Base-by-base conservation (phyloP, 495 filamentous ascomycete species). In the Terfezia boudieri region DNA sequence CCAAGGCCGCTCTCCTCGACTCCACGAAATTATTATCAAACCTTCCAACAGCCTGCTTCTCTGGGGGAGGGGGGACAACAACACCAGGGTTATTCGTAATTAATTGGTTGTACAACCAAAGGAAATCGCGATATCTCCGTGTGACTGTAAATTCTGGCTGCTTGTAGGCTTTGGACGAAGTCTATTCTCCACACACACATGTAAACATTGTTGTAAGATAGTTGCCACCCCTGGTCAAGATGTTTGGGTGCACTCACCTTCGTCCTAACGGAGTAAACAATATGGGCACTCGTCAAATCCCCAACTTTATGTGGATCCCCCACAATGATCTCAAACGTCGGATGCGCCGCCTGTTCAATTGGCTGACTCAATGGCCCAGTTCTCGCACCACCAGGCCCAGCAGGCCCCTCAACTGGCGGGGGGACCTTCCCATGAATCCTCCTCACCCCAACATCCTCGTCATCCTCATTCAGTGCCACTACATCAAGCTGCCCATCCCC, bases 21-120 rank as follows among this genome's bases (percentile, higher is more conserved):
- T 98, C 90, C 54, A 98, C 87, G 61, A 98, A 98, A 65, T 94
- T 92, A 55, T 80, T 84, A 68, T 98, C 90, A 63, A 98, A 98
- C 41, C 90, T 79, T 43, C 89, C 88, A 50, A 96, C 84, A 11
- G 90, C 87, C 69, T 98, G 92, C 70, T 98, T 98, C 71, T 98
- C 90, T 5, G 90, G 90, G 4, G 90, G 90, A 41, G 90, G 92
- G 1, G 90, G 90, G 17, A 96, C 86, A 55, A 98, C 84, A 43
- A 94, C 80, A 50, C 90, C 90, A 12, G 90, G 90, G 63, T 88
- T 95, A 67, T 89, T 96, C 60, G 76, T 82, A 66, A 95, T 90
- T 58, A 98, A 73, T 36, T 82, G 83, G 56, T 81, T 94, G 63
- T 96, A 98, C 20, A 98, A 80, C 90, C 90, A 98, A 38, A 96